phyloP scores from a whole-genome alignment of 2,329 filamentous ascomycete species.

The Colletotrichum musicola region DNA sequence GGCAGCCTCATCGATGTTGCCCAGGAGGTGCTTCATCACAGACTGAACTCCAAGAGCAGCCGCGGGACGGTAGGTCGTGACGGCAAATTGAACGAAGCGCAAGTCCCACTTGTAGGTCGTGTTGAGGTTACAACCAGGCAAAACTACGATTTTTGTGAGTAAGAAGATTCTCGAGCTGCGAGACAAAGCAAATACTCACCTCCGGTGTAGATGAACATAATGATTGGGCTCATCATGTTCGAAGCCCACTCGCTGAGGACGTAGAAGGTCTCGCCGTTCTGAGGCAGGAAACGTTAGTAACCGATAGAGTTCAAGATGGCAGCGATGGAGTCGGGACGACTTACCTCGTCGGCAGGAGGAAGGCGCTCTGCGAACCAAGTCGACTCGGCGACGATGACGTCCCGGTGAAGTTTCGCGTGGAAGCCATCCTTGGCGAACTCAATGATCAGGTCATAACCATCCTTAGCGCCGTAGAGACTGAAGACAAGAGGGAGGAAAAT shows the following conservation, averaged over 20 bases:
- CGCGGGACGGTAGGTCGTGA: constrained; percentile 49
- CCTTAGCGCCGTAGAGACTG: constrained; percentile 3
- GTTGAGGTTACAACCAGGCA: constrained; percentile 20
- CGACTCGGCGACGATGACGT: constrained; percentile 49
- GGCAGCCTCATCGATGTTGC: constrained; percentile 11
- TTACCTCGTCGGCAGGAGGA: constrained; percentile 46
- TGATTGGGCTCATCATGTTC: constrained; percentile 38
- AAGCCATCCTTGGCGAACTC: constrained; percentile 11
- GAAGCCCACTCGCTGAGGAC: constrained; percentile 1
- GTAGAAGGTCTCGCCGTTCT: constrained; percentile 46
- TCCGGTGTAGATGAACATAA: constrained; percentile 52
- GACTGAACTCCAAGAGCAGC: constrained; percentile 46
- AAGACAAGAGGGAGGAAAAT: too few relatives aligned
- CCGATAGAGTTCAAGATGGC: neutral
- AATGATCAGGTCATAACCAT: constrained; percentile 17
- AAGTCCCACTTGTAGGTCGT: constrained; percentile 43
- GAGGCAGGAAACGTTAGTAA: neutral
- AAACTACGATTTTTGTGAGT: too few relatives aligned
- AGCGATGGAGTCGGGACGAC: neutral
- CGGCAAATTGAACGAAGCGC: constrained; percentile 49
- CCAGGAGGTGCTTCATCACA: constrained; percentile 36
- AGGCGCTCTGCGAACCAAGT: constrained; percentile 51
- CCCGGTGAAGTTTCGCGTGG: constrained; percentile 45
- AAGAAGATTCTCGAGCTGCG: neutral
- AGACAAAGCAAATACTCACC: constrained; percentile 42